Percentiles rank a stretch among this genome's conserved stretches.
phyloP scores from a whole-genome alignment of 306 rosid genomes.

The Castanospermum australe region DNA sequence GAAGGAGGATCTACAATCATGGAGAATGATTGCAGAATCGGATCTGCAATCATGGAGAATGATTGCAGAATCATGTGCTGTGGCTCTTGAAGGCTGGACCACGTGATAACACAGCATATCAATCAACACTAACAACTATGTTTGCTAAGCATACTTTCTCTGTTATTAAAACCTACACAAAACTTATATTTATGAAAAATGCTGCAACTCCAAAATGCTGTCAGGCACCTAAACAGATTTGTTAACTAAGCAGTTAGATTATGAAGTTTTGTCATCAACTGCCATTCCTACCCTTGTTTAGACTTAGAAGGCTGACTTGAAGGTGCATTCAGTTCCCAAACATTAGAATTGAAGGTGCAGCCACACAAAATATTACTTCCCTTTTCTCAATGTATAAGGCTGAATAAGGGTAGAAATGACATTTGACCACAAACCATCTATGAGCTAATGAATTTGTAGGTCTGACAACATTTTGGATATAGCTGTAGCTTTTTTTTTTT shows the following conservation, averaged over 20 bases:
- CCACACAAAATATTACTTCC: conserved; percentile 3
- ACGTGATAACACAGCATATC: too few species aligned
- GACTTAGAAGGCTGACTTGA: background rate
- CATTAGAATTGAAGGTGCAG: background rate
- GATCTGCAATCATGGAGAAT: too few species aligned
- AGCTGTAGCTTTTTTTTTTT: background rate
- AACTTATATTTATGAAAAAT: background rate
- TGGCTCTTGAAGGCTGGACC: too few species aligned
- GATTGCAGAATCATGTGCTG: too few species aligned
- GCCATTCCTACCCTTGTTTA: background rate
- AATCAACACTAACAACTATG: too few species aligned
- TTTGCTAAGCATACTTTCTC: background rate
- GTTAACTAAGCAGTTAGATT: background rate
- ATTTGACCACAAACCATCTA: background rate
- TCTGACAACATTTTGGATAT: background rate
- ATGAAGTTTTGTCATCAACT: background rate
- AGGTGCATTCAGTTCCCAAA: background rate
- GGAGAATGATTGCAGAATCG: too few species aligned
- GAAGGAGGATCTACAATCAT: too few species aligned
- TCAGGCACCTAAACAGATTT: background rate
- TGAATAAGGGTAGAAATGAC: background rate
- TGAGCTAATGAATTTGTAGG: background rate
- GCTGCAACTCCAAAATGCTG: background rate
- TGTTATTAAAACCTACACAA: background rate
- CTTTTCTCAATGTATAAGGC: background rate